Percentiles rank a stretch among this genome's conserved stretches.
phyloP scores from a whole-genome alignment of 1,139 yeast genomes.

The Kodamaea alishanica region DNA sequence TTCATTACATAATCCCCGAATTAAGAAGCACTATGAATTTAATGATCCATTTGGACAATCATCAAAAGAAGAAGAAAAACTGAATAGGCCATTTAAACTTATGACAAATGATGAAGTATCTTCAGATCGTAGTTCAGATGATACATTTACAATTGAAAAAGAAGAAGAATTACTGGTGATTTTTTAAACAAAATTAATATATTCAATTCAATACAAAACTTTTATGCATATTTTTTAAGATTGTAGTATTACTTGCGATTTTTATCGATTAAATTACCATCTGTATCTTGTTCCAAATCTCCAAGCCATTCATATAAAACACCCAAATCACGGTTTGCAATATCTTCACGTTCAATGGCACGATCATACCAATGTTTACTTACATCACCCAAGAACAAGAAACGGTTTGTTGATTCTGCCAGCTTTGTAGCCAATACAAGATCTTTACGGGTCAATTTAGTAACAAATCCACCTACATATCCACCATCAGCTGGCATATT shows the following conservation, averaged over 20 bases:
- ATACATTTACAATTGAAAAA: slow-evolving; percentile 14
- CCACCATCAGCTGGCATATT: slow-evolving; percentile 46
- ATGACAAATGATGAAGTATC: slow-evolving; percentile 4
- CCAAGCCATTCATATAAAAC: slow-evolving; percentile 48
- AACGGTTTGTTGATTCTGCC: slow-evolving; percentile 35
- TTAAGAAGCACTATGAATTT: slow-evolving; percentile 32
- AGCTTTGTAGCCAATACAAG: slow-evolving; percentile 52
- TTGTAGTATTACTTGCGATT: slow-evolving; percentile 4
- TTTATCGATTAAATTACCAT: slow-evolving; percentile 15
- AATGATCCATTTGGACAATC: slow-evolving; percentile 8
- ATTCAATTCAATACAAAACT: background rate
- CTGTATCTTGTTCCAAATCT: slow-evolving; percentile 16
- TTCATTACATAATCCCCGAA: slow-evolving; percentile 35
- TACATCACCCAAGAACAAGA: slow-evolving; percentile 41
- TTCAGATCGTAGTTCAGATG: slow-evolving; percentile 13
- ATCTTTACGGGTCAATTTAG: slow-evolving; percentile 55
- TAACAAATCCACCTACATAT: slow-evolving; percentile 53
- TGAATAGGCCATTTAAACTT: slow-evolving; percentile 3
- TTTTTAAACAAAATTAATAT: background rate
- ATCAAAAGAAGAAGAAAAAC: slow-evolving; percentile 1
- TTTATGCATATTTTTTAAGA: background rate
- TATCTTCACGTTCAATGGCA: slow-evolving; percentile 43
- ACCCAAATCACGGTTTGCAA: slow-evolving; percentile 44
- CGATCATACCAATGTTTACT: slow-evolving; percentile 43
- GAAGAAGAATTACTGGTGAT: slow-evolving; percentile 8